Evolutionary conservation across 768 basidiomycete species (phyloP).

Genomic region (Pleurotus sapidus): DNA sequence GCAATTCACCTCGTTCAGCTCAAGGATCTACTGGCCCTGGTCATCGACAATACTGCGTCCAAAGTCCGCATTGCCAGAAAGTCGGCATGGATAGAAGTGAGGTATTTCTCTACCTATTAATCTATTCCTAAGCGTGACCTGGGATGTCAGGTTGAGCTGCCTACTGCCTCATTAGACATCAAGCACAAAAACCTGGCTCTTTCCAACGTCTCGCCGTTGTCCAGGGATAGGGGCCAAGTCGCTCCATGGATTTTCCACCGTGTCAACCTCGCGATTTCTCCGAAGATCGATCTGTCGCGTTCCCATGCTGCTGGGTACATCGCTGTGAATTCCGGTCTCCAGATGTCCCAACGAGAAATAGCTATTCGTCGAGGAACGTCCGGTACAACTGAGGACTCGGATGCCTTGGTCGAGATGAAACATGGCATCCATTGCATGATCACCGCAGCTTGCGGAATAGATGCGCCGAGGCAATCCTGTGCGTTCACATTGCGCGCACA

Average conservation of each 20-base stretch:
- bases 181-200: neutral
- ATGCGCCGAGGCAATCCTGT: conserved; percentile 11
- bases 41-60: conserved; percentile 30
- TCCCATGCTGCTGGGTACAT: too few species aligned
- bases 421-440: conserved; percentile 10
- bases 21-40: conserved; percentile 18
- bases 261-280: too few species aligned
- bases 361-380: too few species aligned
- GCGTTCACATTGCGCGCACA: conserved; percentile 13
- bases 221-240: too few species aligned
- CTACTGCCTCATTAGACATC: too few species aligned
- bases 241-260: too few species aligned
- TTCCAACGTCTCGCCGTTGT: too few species aligned
- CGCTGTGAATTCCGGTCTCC: too few species aligned
- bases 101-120: conserved; percentile 4
- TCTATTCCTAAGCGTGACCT: too few species aligned
- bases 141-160: too few species aligned
- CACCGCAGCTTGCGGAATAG: neutral
- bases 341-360: too few species aligned
- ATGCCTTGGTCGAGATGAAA: conserved; percentile 10
- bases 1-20: neutral
- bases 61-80: conserved; percentile 51
- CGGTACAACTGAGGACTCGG: neutral
- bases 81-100: conserved; percentile 48
- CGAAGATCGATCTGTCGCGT: too few species aligned